Percentiles rank a stretch among this genome's conserved stretches.
These are phyloP conservation scores for Podila horticola DNA, from an alignment of 192 early-diverging fungal species.

Conservation along the genomic window DNA sequence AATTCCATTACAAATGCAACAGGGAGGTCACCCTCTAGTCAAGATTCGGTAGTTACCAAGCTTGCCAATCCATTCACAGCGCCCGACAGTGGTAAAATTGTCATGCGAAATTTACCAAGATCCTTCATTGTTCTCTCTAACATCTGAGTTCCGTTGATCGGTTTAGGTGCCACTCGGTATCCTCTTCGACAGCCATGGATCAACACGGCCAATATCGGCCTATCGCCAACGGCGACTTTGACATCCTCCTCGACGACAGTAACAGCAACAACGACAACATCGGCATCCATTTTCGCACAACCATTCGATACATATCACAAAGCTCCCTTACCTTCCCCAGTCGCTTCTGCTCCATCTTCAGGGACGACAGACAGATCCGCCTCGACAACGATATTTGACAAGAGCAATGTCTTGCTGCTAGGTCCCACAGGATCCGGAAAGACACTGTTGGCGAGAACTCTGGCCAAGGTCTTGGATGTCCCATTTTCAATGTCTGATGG, in stretches of 20 bases:
- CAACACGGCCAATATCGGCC: neutral
- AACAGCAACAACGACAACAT: neutral
- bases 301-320: neutral
- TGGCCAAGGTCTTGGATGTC: slow-evolving; percentile 82
- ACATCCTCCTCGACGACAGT: neutral
- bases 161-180: neutral
- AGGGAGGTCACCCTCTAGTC: neutral
- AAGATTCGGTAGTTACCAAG: neutral
- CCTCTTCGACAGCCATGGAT: slow-evolving; percentile 10
- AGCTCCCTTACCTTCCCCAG: neutral
- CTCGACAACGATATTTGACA: slow-evolving; percentile 70
- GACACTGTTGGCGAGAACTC: slow-evolving; percentile 83
- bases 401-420: slow-evolving; percentile 86
- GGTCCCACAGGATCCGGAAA: slow-evolving; percentile 89
- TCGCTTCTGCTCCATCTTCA: no score
- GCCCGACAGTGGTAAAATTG: neutral
- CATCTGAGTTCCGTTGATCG: neutral
- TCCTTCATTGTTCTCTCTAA: no score
- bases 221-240: neutral
- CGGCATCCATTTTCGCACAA: neutral
- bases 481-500: slow-evolving; percentile 90
- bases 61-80: neutral
- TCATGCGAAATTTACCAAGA: neutral
- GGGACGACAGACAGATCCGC: no score
- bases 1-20: neutral